Base-by-base conservation (phyloP, 768 basidiomycete genomes). In the Tephrocybe rancida region DNA sequence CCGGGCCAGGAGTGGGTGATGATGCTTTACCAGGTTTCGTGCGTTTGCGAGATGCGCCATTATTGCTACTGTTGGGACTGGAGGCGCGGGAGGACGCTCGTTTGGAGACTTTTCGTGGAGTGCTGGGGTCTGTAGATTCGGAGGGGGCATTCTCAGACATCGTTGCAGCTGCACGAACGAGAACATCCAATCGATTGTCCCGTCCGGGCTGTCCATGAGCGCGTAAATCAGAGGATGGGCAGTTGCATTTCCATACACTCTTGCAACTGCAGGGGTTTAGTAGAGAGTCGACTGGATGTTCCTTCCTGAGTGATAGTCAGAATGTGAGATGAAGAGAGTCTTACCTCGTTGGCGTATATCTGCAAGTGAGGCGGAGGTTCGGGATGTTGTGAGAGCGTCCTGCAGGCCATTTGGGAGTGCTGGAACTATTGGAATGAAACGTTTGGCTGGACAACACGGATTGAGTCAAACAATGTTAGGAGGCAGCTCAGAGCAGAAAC, bases 321-420 rank as follows among this genome's bases (percentile, higher is more conserved):
- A 48, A 58, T 46, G 46, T 32, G 49, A 37, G 38, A 44, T 38
- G 27, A 10, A 41, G 24, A 29, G 30, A 41, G 3, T 18, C 61
- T 57, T 64, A 84, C 84, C 82, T 71, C 71, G 72, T 64, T 81
- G 83, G 44, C 81, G 74, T 38, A 73, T 65, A 64, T 81, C 74
- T 21, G 79, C 60, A 27, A 75, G 70, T 13, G 65, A 50, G 32
- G 58, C 56, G 14, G 58, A 51, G 27, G 70, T 60, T 25, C 59
- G 56, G n/a, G 59, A 67, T 44, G 65, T 63, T 57, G 64, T 69
- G 29, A 78, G 55, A 5, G 76, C 76, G 67, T 88, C 88, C 52
- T 78, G 80, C 25, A 91, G 72, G 30, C 89, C 89, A 58, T 91
- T 90, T 9, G 89, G 89, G 34, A 91, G 67, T 1, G 88, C 79